Evolutionary conservation across 768 basidiomycete genomes (phyloP).

Genomic region (Lactarius indigo): DNA sequence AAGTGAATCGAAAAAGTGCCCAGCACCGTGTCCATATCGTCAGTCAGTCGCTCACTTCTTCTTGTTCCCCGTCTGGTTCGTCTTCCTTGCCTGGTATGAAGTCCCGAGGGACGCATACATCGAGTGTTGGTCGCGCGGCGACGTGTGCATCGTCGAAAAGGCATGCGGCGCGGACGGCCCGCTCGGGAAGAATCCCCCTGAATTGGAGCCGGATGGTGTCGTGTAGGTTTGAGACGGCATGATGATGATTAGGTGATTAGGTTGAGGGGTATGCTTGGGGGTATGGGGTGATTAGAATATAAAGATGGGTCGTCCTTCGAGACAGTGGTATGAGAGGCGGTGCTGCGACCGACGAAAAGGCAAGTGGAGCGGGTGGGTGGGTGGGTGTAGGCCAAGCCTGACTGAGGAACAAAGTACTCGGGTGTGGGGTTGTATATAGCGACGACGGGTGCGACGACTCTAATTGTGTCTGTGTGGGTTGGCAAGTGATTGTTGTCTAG

Average conservation of each 20-base stretch:
- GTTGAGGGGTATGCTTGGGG: neutral
- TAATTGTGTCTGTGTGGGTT: constrained; percentile 20
- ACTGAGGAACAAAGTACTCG: constrained; percentile 20
- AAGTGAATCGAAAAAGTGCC: constrained; percentile 1
- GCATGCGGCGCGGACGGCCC: constrained; percentile 36
- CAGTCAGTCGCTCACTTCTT: constrained; percentile 15
- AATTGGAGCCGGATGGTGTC: constrained; percentile 28
- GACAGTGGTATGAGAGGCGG: neutral
- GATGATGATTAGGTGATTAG: neutral
- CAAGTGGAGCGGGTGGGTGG: neutral
- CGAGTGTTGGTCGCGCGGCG: constrained; percentile 33
- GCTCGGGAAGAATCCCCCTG: constrained; percentile 34
- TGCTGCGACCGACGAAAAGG: constrained; percentile 7
- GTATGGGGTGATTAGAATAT: neutral
- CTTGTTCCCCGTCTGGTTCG: constrained; percentile 6
- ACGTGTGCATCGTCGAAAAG: constrained; percentile 35
- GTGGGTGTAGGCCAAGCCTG: constrained; percentile 22
- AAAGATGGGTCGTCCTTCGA: neutral
- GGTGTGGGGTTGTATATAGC: constrained; percentile 16
- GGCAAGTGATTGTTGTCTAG: neutral
- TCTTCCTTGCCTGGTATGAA: neutral
- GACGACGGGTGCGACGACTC: neutral
- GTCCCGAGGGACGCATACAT: constrained; percentile 33
- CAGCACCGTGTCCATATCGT: neutral
- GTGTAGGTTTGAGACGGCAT: constrained; percentile 34